These are phyloP conservation scores for Yamadazyma paraphyllophila DNA, from an alignment of 805 yeast species.

Conservation along the genomic window DNA sequence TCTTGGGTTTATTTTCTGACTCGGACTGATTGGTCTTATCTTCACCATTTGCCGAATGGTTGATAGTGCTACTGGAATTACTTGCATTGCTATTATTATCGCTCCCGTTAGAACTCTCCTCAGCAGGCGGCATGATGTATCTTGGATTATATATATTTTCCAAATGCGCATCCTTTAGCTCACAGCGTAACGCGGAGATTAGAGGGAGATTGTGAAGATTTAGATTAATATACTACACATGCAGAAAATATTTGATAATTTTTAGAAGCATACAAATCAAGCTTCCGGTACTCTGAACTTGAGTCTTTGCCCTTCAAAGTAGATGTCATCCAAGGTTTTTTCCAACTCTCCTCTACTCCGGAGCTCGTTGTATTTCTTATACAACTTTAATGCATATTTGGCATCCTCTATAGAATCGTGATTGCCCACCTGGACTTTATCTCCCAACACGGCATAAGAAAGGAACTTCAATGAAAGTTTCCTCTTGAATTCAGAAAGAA, in stretches of 20 bases:
- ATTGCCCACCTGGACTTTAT: conserved; percentile 83
- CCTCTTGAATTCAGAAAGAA: conserved; percentile 70
- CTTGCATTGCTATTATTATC: background rate
- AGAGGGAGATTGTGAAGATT: background rate
- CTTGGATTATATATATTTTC: too few species aligned
- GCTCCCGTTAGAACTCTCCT: background rate
- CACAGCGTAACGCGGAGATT: too few species aligned
- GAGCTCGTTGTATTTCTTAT: conserved; percentile 68
- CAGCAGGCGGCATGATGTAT: too few species aligned
- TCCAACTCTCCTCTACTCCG: conserved; percentile 59
- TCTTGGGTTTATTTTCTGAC: conserved; percentile 1
- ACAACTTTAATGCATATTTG: conserved; percentile 73
- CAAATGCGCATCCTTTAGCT: too few species aligned
- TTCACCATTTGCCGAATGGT: background rate
- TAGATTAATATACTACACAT: background rate
- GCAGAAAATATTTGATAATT: background rate
- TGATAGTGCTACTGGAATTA: background rate
- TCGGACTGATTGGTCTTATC: background rate
- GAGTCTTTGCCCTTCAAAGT: conserved; percentile 62
- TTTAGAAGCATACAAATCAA: background rate
- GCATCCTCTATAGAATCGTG: conserved; percentile 99
- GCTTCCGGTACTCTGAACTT: conserved; percentile 52
- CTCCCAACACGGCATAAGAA: conserved; percentile 73
- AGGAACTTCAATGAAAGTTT: conserved; percentile 81
- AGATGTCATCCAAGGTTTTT: conserved; percentile 59